Base-by-base conservation (phyloP, 2,329 filamentous ascomycete species). In the Boeremia exigua region DNA sequence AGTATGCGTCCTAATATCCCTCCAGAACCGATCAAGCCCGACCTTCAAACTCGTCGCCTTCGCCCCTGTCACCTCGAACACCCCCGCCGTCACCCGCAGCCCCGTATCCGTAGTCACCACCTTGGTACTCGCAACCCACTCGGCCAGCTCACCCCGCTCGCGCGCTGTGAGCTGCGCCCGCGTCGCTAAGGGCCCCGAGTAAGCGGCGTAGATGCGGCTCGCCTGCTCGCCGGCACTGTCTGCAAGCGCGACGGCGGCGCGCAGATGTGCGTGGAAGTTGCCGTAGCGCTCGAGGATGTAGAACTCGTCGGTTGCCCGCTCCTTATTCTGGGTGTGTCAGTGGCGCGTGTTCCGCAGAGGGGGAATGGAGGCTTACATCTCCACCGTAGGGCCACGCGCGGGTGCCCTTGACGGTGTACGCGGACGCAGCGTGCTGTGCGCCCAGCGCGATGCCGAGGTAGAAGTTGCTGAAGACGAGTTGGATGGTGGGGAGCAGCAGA, bases 391-490 rank as follows among this genome's bases (percentile, higher is more conserved):
- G 86, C 86, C 86, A 89, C 0, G 86, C 76, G 0, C 86, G 80
- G 0, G 87, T 89, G 19, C 74, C 75, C 23, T 79, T 80, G 2
- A 71, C 73, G 0, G 86, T 89, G 59, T 88, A 89, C 25, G 79
- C 78, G 0, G 80, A 71, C 1, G 84, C 85, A 38, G 79, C 80
- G 7, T 81, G 75, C 0, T 88, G 75, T 0, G 85, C 82, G 0
- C 86, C 86, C 38, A 81, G 78, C 0, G 85, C 83, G 56, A 88
- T 88, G 2, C 86, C 86, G 1, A 88, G 75, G 67, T 88, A 88
- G 65, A 88, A 86, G 68, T 88, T 88, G 66, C 79, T 80, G 71
- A 88, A 88, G n/a, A 87, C 82, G 0, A 88, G 79, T 67, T 88
- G 86, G 55, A 88, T 87, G 0, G 83, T 84, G 0, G 86, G 86